Evolutionary conservation across 2,329 filamentous ascomycete genomes (phyloP), one percentile per base, ranked within the genome.

Genomic region (Aspergillus tubingensis): DNA sequence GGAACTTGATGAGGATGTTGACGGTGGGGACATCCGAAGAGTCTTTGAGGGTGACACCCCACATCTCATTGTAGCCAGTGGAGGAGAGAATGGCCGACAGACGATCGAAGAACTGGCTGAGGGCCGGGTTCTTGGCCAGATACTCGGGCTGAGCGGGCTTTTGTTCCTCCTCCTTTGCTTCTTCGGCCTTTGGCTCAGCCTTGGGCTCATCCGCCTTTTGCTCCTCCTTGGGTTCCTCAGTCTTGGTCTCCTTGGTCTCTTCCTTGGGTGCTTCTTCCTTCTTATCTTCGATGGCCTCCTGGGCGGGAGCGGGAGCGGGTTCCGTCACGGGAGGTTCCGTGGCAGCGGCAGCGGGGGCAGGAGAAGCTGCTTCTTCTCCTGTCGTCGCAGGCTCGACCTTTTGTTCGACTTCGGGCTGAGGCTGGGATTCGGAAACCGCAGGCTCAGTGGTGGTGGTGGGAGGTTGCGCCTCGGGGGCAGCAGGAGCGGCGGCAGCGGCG

Each of bases 1-100:
- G 85, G 79, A 93, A 97, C 81, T 97, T 98, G 74, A 96, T 92
- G 52, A 97, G 82, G 54, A 97, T 86, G 68, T 96, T 88, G 73
- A 90, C 88, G 51, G 90, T 92, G 57, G 91, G 91, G 55, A 93
- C 83, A 69, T 92, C 83, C 43, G 78, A 68, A 58, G 68, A 69
- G 58, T 73, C 69, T 60, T 76, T 73, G 48, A 97, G 85, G 32
- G 84, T 80, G 57, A 97, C 87, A 52, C 93, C 93, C 87, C 93
- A 98, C 83, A 97, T 91, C 81, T 97, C 92, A 54, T 79, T 79
- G 77, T 96, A 84, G 15, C 79, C 82, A 54, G 85, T 79, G 61
- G 82, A 80, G 52, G 80, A 77, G 61, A 87, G 76, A 62, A 92
- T 84, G 6, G 80, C 75, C 5, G 84, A 78, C 36, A 93, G 81